Conservation (phyloP, 169 alveolate genomes). For the Plasmodium fragile region DNA sequence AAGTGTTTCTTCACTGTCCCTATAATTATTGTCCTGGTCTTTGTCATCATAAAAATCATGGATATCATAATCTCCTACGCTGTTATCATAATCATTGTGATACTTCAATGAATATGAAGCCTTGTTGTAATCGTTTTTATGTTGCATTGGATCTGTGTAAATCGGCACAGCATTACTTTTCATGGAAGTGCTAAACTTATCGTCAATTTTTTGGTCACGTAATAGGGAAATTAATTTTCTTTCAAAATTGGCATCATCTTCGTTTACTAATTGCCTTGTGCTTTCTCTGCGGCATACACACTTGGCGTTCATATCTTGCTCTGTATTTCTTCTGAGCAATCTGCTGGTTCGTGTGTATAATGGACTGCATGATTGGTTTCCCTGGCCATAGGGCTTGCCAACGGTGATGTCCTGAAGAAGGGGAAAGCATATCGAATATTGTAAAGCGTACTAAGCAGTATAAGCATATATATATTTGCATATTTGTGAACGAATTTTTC, state of each 20-base stretch:
- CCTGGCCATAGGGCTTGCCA: neutral
- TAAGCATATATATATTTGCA: neutral
- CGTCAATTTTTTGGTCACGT: neutral
- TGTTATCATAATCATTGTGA: neutral
- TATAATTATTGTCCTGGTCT: neutral
- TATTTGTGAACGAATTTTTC: neutral
- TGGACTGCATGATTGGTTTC: neutral
- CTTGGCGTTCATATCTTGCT: neutral
- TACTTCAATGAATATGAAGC: neutral
- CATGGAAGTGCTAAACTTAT: neutral
- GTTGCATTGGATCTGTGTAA: neutral
- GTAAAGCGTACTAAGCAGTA: neutral
- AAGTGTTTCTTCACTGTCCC: neutral
- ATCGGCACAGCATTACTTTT: neutral
- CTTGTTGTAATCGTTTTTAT: neutral
- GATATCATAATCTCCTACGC: neutral
- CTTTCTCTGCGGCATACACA: neutral
- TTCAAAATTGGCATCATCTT: neutral
- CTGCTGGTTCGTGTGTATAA: neutral
- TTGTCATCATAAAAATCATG: neutral
- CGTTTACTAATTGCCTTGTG: neutral
- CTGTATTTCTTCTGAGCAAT: neutral
- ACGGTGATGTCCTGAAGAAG: neutral
- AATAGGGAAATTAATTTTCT: neutral
- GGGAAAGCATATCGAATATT: neutral